These are phyloP conservation scores for Pulveroboletus sp. DNA, from an alignment of 768 basidiomycete genomes.

Conservation along the genomic window DNA sequence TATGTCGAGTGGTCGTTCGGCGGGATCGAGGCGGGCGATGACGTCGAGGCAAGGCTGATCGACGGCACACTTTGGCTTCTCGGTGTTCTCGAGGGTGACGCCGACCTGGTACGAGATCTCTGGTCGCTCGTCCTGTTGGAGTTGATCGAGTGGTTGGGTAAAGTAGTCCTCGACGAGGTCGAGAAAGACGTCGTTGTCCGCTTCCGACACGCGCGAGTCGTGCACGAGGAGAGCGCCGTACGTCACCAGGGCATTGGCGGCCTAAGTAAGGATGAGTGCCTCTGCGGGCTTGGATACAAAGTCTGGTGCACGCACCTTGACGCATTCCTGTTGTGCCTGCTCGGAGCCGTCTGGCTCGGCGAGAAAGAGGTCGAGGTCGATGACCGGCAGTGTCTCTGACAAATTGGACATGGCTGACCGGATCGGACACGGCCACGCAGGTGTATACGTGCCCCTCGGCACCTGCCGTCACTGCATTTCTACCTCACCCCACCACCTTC, in stretches of 20 bases:
- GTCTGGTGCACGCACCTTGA: constrained; percentile 42
- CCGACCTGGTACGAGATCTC: constrained; percentile 91
- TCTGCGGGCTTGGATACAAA: background rate
- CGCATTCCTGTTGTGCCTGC: constrained; percentile 56
- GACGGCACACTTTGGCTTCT: constrained; percentile 83
- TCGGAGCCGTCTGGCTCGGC: constrained; percentile 42
- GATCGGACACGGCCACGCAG: background rate
- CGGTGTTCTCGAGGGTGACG: constrained; percentile 94
- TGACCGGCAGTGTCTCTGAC: constrained; percentile 57
- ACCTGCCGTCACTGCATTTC: constrained; percentile 27
- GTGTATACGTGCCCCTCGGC: no score
- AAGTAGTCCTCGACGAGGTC: constrained; percentile 96
- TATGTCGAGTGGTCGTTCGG: constrained; percentile 84
- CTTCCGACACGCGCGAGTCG: constrained; percentile 80
- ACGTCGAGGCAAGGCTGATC: constrained; percentile 79
- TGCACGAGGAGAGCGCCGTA: constrained; percentile 85
- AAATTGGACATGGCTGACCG: constrained; percentile 36
- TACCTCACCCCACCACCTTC: constrained; percentile 19
- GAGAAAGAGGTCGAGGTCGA: constrained; percentile 75
- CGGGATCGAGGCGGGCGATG: constrained; percentile 70
- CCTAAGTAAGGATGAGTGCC: constrained; percentile 39
- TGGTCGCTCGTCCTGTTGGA: constrained; percentile 77
- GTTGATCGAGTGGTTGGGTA: constrained; percentile 53
- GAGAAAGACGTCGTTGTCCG: constrained; percentile 78
- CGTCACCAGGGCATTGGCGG: constrained; percentile 73